Conservation (phyloP, 75 land plant species). For the Larix kaempferi region DNA sequence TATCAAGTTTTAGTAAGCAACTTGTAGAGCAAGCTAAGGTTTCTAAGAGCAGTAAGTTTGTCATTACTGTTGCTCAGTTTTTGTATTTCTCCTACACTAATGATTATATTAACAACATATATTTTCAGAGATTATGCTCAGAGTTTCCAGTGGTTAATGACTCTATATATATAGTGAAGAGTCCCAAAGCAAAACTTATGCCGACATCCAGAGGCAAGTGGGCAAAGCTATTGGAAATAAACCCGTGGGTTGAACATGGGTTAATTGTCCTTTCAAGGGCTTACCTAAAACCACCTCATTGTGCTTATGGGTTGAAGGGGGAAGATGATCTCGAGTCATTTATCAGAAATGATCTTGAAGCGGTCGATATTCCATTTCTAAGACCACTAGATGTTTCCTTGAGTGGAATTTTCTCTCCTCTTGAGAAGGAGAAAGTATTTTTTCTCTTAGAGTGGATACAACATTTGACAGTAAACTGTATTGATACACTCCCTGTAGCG, state of each 20-base stretch:
- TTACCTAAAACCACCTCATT: slow-evolving; percentile 15
- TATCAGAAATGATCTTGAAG: slow-evolving; percentile 14
- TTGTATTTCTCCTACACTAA: too few species aligned
- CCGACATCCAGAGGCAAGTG: too few species aligned
- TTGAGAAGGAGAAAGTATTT: slow-evolving; percentile 28
- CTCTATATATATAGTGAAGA: neutral
- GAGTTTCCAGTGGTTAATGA: neutral
- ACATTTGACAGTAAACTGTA: slow-evolving; percentile 40
- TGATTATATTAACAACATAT: slow-evolving; percentile 3
- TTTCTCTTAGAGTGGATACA: too few species aligned
- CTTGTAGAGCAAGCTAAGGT: neutral
- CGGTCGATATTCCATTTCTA: slow-evolving; percentile 39
- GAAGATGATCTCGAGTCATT: slow-evolving; percentile 20
- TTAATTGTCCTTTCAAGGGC: too few species aligned
- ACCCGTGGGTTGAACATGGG: too few species aligned
- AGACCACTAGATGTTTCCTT: slow-evolving; percentile 29
- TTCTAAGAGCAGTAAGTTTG: too few species aligned
- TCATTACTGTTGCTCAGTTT: too few species aligned
- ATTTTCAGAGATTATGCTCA: slow-evolving; percentile 17
- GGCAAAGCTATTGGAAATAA: too few species aligned
- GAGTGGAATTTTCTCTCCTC: slow-evolving; percentile 9
- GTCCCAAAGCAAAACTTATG: too few species aligned
- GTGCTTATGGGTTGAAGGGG: too few species aligned
- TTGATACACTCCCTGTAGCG: slow-evolving; percentile 14
- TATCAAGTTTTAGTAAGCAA: too few species aligned